A percentile compares a stretch with the other conserved stretches of the same genome.
These are phyloP conservation scores for Ustulina deusta DNA, from an alignment of 2,329 filamentous ascomycete species.

Conservation along the genomic window DNA sequence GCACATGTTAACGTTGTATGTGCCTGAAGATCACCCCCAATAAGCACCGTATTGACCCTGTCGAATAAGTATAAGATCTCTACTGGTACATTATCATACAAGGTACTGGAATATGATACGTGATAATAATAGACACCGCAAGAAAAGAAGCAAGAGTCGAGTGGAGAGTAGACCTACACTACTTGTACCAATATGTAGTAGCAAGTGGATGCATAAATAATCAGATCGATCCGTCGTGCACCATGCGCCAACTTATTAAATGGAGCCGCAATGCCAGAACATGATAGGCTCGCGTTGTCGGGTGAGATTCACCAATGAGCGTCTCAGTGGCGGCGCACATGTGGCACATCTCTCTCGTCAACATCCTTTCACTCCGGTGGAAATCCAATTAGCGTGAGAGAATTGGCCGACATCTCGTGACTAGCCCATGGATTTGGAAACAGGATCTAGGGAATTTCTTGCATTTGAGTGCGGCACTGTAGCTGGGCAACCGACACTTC, in stretches of 20 bases:
- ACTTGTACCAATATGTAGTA: not conserved
- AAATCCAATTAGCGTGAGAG: slow-evolving; percentile 3
- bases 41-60: not conserved
- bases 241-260: not conserved
- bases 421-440: not conserved
- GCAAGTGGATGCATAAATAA: slow-evolving; percentile 8
- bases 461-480: not conserved
- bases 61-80: slow-evolving; percentile 22
- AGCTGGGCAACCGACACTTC: not conserved
- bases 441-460: slow-evolving; percentile 1
- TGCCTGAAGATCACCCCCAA: slow-evolving; percentile 33
- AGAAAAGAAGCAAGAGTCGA: not conserved
- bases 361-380: slow-evolving; percentile 9
- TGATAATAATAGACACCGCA: slow-evolving; percentile 20
- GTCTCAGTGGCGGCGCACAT: slow-evolving; percentile 21
- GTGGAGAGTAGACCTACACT: not conserved
- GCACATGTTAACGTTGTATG: slow-evolving; percentile 30
- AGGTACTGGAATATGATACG: not conserved
- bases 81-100: not conserved
- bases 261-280: slow-evolving; percentile 4
- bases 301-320: slow-evolving; percentile 23
- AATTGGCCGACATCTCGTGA: not conserved
- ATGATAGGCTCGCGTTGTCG: slow-evolving; percentile 20
- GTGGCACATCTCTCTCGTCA: slow-evolving; percentile 1
- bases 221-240: slow-evolving; percentile 7